These are phyloP conservation scores for Ogataea ramenticola DNA, from an alignment of 805 yeast genomes.

Conservation along the genomic window DNA sequence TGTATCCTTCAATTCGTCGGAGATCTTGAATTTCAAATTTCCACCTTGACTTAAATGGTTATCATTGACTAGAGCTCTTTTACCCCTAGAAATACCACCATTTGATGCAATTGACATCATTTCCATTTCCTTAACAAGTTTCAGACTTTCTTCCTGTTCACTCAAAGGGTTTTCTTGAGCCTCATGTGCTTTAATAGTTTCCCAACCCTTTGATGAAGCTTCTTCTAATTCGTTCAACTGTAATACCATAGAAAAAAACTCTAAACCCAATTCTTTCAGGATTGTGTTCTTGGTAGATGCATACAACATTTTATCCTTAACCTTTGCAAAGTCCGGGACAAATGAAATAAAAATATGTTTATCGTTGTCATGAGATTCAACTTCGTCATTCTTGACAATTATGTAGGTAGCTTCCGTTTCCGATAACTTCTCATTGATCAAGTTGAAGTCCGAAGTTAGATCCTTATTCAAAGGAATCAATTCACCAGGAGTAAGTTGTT, in stretches of 20 bases:
- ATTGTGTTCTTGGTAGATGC: constrained; percentile 84
- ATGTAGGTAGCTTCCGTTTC: constrained; percentile 43
- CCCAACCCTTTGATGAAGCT: constrained; percentile 42
- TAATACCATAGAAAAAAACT: constrained; percentile 40
- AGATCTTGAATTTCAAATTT: constrained; percentile 8
- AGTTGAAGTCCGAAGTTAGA: constrained; percentile 28
- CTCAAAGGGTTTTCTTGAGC: constrained; percentile 42
- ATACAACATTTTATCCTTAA: constrained; percentile 83
- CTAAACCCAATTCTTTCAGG: constrained; percentile 62
- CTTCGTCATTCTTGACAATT: constrained; percentile 31
- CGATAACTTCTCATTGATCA: constrained; percentile 24
- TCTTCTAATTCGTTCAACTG: constrained; percentile 54
- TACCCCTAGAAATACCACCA: constrained; percentile 23
- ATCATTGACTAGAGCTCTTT: constrained; percentile 15
- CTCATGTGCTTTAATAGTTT: constrained; percentile 29
- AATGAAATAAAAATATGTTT: constrained; percentile 62
- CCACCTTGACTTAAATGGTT: constrained; percentile 4
- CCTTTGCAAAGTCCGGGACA: constrained; percentile 82
- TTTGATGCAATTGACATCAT: constrained; percentile 21
- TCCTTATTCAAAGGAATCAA: constrained; percentile 22
- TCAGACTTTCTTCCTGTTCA: constrained; percentile 47
- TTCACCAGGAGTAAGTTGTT: constrained; percentile 27
- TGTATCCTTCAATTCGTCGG: constrained; percentile 1
- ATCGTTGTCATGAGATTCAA: constrained; percentile 4
- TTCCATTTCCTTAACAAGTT: constrained; percentile 38